A percentile compares a stretch with the other conserved stretches of the same genome.
phyloP scores from a whole-genome alignment of 371 early-diverging fungal genomes.

The Mortierella sp. region DNA sequence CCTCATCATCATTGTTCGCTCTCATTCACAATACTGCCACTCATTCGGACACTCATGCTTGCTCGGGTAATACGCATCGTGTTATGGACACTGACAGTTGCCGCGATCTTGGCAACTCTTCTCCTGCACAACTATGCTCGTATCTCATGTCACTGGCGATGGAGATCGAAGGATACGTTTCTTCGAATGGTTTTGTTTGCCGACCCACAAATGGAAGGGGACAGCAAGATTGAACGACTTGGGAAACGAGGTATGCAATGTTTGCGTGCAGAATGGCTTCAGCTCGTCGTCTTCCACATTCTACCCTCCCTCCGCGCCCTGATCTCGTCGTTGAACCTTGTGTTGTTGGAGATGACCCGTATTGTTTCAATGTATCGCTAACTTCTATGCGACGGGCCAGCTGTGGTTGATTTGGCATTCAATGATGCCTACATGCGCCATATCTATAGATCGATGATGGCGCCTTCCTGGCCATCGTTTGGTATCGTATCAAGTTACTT shows the following conservation, averaged over 20 bases:
- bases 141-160: slow-evolving; percentile 44
- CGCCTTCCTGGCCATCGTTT: slow-evolving; percentile 32
- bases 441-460: slow-evolving; percentile 58
- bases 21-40: too few species aligned
- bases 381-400: slow-evolving; percentile 12
- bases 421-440: slow-evolving; percentile 64
- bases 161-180: slow-evolving; percentile 27
- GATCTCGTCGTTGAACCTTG: too few species aligned
- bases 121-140: slow-evolving; percentile 42
- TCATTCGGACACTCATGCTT: slow-evolving; percentile 5
- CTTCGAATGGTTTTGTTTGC: slow-evolving; percentile 60
- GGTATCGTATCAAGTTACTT: too few species aligned
- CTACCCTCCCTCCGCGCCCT: too few species aligned
- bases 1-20: too few species aligned
- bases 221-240: slow-evolving; percentile 61
- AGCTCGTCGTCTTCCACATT: background rate
- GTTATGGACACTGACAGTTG: slow-evolving; percentile 15
- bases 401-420: slow-evolving; percentile 57
- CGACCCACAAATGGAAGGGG: slow-evolving; percentile 69
- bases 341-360: too few species aligned
- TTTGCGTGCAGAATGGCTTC: too few species aligned
- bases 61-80: slow-evolving; percentile 7
- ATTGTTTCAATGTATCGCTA: background rate
- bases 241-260: slow-evolving; percentile 51
- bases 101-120: slow-evolving; percentile 16